A percentile compares a stretch with the other conserved stretches of the same genome.
phyloP scores from a whole-genome alignment of 1,284 basidiomycete genomes.

The Irpex lacteus region DNA sequence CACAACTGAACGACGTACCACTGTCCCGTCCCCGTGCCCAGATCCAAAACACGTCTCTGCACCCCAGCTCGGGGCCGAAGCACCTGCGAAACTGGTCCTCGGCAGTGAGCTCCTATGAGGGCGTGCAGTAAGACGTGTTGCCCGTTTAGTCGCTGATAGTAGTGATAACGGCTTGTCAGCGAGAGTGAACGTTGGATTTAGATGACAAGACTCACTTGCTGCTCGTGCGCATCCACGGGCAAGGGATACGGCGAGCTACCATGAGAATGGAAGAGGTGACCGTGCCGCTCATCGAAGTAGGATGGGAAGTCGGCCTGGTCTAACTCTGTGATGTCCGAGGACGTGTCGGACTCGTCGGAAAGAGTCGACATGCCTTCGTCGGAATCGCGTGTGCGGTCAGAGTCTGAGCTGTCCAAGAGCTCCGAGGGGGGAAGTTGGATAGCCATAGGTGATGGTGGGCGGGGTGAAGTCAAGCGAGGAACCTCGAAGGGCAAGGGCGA shows the following conservation, averaged over 20 bases:
- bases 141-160: conserved; percentile 47
- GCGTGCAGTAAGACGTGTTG: conserved; percentile 46
- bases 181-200: not conserved
- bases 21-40: conserved; percentile 67
- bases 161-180: not conserved
- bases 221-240: conserved; percentile 64
- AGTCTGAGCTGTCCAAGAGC: conserved; percentile 21
- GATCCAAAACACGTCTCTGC: conserved; percentile 55
- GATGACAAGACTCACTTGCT: conserved; percentile 43
- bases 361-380: conserved; percentile 9
- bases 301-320: conserved; percentile 48
- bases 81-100: conserved; percentile 54
- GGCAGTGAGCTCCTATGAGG: conserved; percentile 49
- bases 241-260: conserved; percentile 58
- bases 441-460: conserved; percentile 7
- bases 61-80: conserved; percentile 30
- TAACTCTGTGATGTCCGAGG: conserved; percentile 40
- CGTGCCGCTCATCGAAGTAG: conserved; percentile 54
- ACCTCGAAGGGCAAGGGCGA: conserved; percentile 9
- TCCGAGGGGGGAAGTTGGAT: not conserved
- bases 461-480: not conserved
- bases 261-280: conserved; percentile 66
- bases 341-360: conserved; percentile 36
- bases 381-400: conserved; percentile 12
- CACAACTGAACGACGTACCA: conserved; percentile 47